These are phyloP conservation scores for Escovopsis sp. DNA, from an alignment of 2,329 filamentous ascomycete genomes.

Conservation along the genomic window DNA sequence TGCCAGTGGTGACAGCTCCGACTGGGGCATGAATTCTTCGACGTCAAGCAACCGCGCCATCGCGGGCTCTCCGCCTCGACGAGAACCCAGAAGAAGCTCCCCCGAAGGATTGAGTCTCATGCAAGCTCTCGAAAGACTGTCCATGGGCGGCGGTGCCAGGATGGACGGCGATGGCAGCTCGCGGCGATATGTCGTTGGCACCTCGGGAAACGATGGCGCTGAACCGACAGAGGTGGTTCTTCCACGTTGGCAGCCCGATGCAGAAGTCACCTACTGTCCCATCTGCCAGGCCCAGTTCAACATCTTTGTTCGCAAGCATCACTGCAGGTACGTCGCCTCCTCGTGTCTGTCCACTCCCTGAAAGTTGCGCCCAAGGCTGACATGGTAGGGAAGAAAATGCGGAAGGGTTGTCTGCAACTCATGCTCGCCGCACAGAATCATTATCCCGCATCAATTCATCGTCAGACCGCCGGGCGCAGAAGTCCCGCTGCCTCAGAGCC, in stretches of 20 bases:
- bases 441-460: constrained; percentile 85
- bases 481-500: constrained; percentile 19
- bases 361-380: constrained; percentile 1
- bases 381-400: constrained; percentile 52
- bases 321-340: constrained; percentile 53
- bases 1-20: neutral
- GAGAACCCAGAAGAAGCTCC: neutral
- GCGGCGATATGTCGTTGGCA: neutral
- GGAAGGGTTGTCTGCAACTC: constrained; percentile 78
- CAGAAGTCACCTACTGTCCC: constrained; percentile 66
- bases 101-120: neutral
- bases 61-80: neutral
- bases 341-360: neutral
- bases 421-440: constrained; percentile 90
- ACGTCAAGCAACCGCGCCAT: neutral
- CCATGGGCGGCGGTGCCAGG: constrained; percentile 1
- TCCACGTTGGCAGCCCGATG: constrained; percentile 80
- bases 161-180: constrained; percentile 1
- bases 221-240: constrained; percentile 34
- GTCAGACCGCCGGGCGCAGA: constrained; percentile 54
- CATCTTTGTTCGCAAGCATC: constrained; percentile 80
- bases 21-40: neutral
- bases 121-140: constrained; percentile 1
- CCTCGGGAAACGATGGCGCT: neutral
- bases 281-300: constrained; percentile 71